Base-by-base conservation (phyloP, 2,329 filamentous ascomycete genomes). In the Pyrenochaeta sp. region DNA sequence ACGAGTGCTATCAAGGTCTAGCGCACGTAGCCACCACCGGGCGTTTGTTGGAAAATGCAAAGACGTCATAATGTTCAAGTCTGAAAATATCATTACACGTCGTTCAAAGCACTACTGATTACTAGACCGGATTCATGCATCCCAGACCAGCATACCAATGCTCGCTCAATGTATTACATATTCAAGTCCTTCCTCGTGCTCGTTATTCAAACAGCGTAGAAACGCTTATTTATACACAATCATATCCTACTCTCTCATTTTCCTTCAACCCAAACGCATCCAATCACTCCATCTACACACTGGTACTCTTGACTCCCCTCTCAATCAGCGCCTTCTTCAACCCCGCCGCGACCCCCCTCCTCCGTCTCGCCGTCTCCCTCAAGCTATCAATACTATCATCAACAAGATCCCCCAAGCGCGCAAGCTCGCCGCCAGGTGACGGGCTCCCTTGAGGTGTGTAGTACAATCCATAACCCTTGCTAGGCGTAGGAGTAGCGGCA, bases 321-420 rank as follows among this genome's bases (percentile, higher is more conserved):
- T 71, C 64, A 54, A 75, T 56, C 3, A 82, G 66, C 40, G 67
- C 74, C 32, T 71, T 72, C 62, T 72, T 76, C 54, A 83, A 55
- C 22, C 69, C 74, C n/a, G 64, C 67, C 15, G 78, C 68, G 25
- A 82, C 77, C 42, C 72, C 69, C 63, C 66, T 77, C 67, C 81
- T 72, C 65, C 74, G 71, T 58, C 64, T 68, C 47, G 64, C 68
- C 36, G 63, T 76, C 57, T 71, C 72, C 51, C 75, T 66, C 54
- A 78, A 75, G n/a, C 55, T 66, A 54, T 74, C 71, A 5, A 83
- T 71, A 44, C 78, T 77, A 37, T 74, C 69, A 27, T 76, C 78
- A 2, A 82, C 77, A 59, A 80, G 71, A 27, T 72, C 68, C 67
- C 77, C 78, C 55, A 78, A 73, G 61, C 72, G 77, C 48, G 74